phyloP scores from a whole-genome alignment of 495 filamentous ascomycete species.

The Trypethelium eluteriae region DNA sequence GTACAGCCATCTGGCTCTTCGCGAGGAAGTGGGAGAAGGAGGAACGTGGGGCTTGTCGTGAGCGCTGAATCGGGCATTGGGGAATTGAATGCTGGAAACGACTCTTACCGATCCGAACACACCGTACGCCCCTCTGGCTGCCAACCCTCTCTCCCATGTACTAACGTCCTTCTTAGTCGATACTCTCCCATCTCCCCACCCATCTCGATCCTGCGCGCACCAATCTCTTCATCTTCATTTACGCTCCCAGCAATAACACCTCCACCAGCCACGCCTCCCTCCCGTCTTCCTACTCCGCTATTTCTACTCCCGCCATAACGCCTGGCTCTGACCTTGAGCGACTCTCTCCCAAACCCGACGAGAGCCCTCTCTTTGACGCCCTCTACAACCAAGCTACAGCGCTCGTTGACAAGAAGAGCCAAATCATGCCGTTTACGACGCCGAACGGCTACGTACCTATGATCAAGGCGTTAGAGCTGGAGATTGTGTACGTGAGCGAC shows the following conservation, averaged over 20 bases:
- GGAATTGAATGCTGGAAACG: slow-evolving; percentile 43
- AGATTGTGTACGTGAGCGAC: slow-evolving; percentile 78
- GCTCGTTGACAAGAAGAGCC: slow-evolving; percentile 72
- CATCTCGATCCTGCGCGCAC: slow-evolving; percentile 59
- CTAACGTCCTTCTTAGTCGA: slow-evolving; percentile 51
- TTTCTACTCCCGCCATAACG: slow-evolving; percentile 62
- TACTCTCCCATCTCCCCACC: slow-evolving; percentile 78
- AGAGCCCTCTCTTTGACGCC: slow-evolving; percentile 54
- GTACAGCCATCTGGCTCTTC: slow-evolving; percentile 21
- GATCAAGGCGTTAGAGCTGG: slow-evolving; percentile 71
- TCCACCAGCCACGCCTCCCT: slow-evolving; percentile 51
- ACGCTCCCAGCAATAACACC: slow-evolving; percentile 49
- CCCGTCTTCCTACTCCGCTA: slow-evolving; percentile 82
- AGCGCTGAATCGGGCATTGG: slow-evolving; percentile 59
- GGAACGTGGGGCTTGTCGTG: slow-evolving; percentile 76
- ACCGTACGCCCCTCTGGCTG: slow-evolving; percentile 55
- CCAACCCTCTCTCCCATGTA: slow-evolving; percentile 6
- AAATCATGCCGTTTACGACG: slow-evolving; percentile 83
- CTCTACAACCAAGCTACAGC: slow-evolving; percentile 66
- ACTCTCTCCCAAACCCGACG: slow-evolving; percentile 40
- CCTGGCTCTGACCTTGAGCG: slow-evolving; percentile 54
- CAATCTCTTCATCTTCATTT: slow-evolving; percentile 80
- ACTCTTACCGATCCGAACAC: slow-evolving; percentile 57
- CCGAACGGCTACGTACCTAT: slow-evolving; percentile 70
- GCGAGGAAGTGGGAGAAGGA: slow-evolving; percentile 40